Evolutionary conservation across 495 filamentous ascomycete species (phyloP).

Genomic region (Niebla homalea): DNA sequence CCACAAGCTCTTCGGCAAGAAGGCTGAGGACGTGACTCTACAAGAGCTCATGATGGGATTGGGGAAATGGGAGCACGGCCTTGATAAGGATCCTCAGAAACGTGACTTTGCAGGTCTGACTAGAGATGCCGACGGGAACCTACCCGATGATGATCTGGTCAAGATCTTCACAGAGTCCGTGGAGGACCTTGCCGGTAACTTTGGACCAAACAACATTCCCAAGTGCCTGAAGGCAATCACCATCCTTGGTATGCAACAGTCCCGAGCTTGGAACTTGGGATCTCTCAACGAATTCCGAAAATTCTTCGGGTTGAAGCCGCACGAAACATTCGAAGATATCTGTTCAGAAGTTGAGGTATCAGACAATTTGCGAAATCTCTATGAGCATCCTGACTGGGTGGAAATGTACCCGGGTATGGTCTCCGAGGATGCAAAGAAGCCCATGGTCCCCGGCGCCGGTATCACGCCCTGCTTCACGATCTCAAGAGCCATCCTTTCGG

Average conservation of each 20-base stretch:
- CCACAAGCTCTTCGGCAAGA: constrained; percentile 34
- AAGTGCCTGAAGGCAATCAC: constrained; percentile 44
- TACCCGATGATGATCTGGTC: constrained; percentile 50
- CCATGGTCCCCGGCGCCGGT: constrained; percentile 40
- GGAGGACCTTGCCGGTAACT: constrained; percentile 45
- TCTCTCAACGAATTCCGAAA: constrained; percentile 52
- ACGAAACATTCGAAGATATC: constrained; percentile 49
- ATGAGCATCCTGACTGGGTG: constrained; percentile 45
- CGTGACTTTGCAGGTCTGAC: constrained; percentile 46
- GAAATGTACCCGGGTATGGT: constrained; percentile 53
- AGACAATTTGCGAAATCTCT: constrained; percentile 34
- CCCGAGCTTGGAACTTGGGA: constrained; percentile 45
- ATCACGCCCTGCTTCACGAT: constrained; percentile 47
- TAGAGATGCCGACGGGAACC: constrained; percentile 41
- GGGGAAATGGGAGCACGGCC: constrained; percentile 33
- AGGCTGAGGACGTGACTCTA: constrained; percentile 37
- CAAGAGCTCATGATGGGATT: constrained; percentile 41
- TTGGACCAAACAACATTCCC: constrained; percentile 47
- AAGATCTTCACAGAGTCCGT: constrained; percentile 44
- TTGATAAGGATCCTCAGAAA: constrained; percentile 38
- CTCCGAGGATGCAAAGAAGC: constrained; percentile 38
- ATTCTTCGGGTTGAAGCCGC: constrained; percentile 43
- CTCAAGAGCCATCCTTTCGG: constrained; percentile 52
- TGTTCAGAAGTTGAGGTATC: constrained; percentile 46
- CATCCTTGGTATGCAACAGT: constrained; percentile 44